phyloP scores from a whole-genome alignment of 2,329 filamentous ascomycete species.

The Xylariaceae sp. region DNA sequence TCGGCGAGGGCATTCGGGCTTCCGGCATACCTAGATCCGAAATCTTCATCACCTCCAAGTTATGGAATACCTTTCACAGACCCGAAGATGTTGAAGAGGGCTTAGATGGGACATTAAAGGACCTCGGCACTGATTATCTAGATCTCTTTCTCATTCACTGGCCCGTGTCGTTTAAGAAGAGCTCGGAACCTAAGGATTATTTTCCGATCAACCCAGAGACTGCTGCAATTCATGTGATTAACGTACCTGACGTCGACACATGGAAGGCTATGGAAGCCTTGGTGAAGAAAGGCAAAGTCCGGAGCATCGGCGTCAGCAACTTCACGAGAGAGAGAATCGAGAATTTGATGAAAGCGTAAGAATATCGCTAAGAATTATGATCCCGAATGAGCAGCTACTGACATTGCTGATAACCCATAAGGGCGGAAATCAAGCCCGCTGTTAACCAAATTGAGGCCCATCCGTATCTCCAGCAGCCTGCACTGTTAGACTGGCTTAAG shows the following conservation, averaged over 20 bases:
- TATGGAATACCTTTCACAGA: constrained; percentile 41
- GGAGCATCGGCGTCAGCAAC: constrained; percentile 65
- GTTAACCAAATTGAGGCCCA: constrained; percentile 60
- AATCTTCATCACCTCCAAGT: constrained; percentile 19
- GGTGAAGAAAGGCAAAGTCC: constrained; percentile 58
- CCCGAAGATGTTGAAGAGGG: constrained; percentile 40
- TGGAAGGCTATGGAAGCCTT: constrained; percentile 46
- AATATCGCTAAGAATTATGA: too few species aligned
- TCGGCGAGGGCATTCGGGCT: constrained; percentile 36
- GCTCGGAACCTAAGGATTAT: constrained; percentile 19
- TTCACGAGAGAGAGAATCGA: constrained; percentile 57
- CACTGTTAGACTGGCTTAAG: constrained; percentile 25
- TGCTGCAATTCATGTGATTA: constrained; percentile 32
- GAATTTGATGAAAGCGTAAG: background rate
- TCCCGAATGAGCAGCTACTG: too few species aligned
- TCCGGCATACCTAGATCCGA: constrained; percentile 1
- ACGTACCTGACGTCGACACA: constrained; percentile 32
- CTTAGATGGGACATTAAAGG: constrained; percentile 43
- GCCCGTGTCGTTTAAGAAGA: constrained; percentile 41
- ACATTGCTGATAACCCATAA: constrained; percentile 19
- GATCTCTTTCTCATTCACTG: constrained; percentile 49
- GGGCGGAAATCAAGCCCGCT: constrained; percentile 53
- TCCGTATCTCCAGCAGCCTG: constrained; percentile 51
- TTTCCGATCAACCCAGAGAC: constrained; percentile 32
- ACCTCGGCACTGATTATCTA: constrained; percentile 46